phyloP scores from a whole-genome alignment of 225 moss, liverwort and hornwort genomes.

The Polytrichum commune region DNA sequence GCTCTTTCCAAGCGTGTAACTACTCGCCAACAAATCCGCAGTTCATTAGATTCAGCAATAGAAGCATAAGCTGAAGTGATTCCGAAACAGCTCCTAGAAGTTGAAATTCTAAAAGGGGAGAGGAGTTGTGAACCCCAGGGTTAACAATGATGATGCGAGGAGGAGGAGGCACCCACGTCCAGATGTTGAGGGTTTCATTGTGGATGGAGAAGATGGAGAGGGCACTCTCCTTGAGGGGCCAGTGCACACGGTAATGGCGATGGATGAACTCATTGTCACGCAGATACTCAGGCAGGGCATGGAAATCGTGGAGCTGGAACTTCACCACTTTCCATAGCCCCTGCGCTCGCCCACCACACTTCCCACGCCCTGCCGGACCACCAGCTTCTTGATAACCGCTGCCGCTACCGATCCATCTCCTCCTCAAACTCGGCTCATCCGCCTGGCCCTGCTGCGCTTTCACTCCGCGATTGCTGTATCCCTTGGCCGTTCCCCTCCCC shows the following conservation, averaged over 20 bases:
- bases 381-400: too few relatives aligned
- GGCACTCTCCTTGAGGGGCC: constrained; percentile 6
- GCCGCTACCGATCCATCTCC: too few relatives aligned
- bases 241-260: constrained; percentile 7
- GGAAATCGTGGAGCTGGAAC: constrained; percentile 2
- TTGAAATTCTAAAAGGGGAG: too few relatives aligned
- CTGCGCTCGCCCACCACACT: neutral
- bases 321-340: constrained; percentile 9
- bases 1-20: too few relatives aligned
- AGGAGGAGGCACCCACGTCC: constrained; percentile 7
- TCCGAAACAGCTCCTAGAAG: too few relatives aligned
- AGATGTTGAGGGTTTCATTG: constrained; percentile 2
- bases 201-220: constrained; percentile 14
- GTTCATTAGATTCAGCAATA: neutral
- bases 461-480: neutral
- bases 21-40: too few relatives aligned
- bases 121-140: too few relatives aligned
- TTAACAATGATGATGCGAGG: too few relatives aligned
- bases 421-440: neutral
- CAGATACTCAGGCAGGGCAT: constrained; percentile 12
- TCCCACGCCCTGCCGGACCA: too few relatives aligned
- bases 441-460: neutral
- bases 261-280: constrained; percentile 12
- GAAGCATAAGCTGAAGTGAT: neutral
- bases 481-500: too few relatives aligned